Conservation (phyloP, 108 stramenopile species). For the Skeletonema grethae region DNA sequence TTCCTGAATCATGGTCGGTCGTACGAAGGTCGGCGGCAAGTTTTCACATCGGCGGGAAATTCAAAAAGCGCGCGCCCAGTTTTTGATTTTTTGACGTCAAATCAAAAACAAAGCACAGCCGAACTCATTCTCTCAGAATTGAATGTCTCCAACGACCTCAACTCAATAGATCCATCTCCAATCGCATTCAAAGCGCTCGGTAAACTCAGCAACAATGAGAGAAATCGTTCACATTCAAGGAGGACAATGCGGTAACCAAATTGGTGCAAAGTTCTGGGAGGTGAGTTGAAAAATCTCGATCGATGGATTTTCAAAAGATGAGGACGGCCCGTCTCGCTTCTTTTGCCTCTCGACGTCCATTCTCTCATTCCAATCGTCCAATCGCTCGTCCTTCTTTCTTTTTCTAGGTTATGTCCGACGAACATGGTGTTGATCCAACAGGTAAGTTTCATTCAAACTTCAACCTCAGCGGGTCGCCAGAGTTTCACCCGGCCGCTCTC, state of each 20-base stretch:
- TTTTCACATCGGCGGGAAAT: not conserved
- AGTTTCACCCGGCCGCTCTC: not conserved
- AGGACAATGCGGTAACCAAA: conserved; percentile 82
- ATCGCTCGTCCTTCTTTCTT: not conserved
- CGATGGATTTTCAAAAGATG: not conserved
- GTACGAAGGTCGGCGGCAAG: too few species aligned
- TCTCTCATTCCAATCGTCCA: not conserved
- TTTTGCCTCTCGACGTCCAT: not conserved
- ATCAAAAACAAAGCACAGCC: not conserved
- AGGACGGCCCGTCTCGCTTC: not conserved
- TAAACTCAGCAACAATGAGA: conserved; percentile 52
- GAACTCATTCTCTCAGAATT: not conserved
- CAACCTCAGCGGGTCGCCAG: not conserved
- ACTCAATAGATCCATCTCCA: not conserved
- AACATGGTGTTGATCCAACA: conserved; percentile 81
- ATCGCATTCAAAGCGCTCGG: not conserved
- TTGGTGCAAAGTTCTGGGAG: conserved; percentile 84
- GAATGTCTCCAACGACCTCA: not conserved
- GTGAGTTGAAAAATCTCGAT: conserved; percentile 25
- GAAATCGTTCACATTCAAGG: conserved; percentile 90
- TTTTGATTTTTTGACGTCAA: not conserved
- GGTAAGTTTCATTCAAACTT: conserved; percentile 27
- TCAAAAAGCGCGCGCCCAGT: not conserved
- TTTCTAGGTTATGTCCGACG: conserved; percentile 85
- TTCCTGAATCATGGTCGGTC: too few species aligned